Conservation (phyloP, 2,329 filamentous ascomycete genomes). For the Pseudocercospora fijiensis region DNA sequence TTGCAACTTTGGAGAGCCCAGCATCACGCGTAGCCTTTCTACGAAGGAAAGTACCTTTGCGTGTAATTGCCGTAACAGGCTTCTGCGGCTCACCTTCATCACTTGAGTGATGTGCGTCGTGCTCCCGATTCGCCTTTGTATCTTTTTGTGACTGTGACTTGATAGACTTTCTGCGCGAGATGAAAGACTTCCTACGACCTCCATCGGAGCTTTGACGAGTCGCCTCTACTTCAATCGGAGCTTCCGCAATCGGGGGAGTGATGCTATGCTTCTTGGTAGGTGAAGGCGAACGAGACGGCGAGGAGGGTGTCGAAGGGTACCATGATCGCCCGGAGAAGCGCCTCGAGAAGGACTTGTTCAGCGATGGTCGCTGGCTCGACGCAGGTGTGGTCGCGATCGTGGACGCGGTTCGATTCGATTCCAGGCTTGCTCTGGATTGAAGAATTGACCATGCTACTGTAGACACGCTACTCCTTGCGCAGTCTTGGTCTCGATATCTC, state of each 20-base stretch:
- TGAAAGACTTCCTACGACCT: conserved; percentile 16
- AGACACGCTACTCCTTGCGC: conserved; percentile 27
- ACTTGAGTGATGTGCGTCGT: conserved; percentile 13
- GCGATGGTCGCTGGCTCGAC: conserved; percentile 24
- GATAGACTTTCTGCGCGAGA: conserved; percentile 24
- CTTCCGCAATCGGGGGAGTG: conserved; percentile 15
- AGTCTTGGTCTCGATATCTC: conserved; percentile 18
- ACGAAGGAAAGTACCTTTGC: conserved; percentile 27
- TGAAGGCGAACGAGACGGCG: conserved; percentile 35
- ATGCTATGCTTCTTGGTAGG: conserved; percentile 30
- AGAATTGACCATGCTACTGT: conserved; percentile 17
- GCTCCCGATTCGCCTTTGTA: conserved; percentile 18
- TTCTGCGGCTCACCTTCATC: conserved; percentile 22
- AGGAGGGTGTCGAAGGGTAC: conserved; percentile 30
- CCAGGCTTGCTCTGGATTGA: conserved; percentile 26
- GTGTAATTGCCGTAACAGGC: conserved; percentile 15
- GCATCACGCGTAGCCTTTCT: conserved; percentile 22
- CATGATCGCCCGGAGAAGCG: conserved; percentile 34
- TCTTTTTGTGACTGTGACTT: conserved; percentile 15
- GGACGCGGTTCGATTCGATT: conserved; percentile 27
- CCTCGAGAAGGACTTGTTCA: conserved; percentile 31
- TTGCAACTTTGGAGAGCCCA: conserved; percentile 17
- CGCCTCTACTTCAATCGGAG: background rate
- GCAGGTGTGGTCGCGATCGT: conserved; percentile 27
- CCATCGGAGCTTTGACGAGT: conserved; percentile 1